phyloP scores from a whole-genome alignment of 225 moss, liverwort and hornwort species.

The Pseudisothecium myosuroides region DNA sequence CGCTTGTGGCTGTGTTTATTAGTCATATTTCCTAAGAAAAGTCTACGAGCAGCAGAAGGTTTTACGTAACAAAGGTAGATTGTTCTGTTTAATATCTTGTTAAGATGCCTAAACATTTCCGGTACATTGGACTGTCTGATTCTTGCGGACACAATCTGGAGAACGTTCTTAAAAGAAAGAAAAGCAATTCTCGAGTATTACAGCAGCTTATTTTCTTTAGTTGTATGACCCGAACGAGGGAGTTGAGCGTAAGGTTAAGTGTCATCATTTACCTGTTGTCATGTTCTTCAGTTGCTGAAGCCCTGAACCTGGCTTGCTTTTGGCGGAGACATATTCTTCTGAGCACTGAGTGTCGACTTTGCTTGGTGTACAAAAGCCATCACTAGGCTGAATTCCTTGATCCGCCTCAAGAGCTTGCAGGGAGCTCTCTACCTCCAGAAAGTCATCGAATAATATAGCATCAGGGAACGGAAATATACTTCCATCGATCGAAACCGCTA shows the following conservation, averaged over 20 bases:
- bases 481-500: slow-evolving; percentile 30
- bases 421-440: slow-evolving; percentile 53
- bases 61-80: not conserved
- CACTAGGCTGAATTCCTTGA: not conserved
- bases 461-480: slow-evolving; percentile 18
- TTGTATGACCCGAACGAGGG: not conserved
- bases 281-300: slow-evolving; percentile 24
- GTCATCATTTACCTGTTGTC: slow-evolving; percentile 11
- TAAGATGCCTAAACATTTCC: not conserved
- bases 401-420: slow-evolving; percentile 31
- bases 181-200: not conserved
- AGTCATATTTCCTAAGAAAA: not conserved
- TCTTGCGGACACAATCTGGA: not conserved
- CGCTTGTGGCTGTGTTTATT: not conserved
- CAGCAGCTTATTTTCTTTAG: not conserved
- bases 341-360: slow-evolving; percentile 12
- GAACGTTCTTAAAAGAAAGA: not conserved
- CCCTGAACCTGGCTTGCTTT: slow-evolving; percentile 8
- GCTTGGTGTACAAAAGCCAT: slow-evolving; percentile 14
- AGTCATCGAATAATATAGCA: slow-evolving; percentile 38
- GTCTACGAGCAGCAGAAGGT: not conserved
- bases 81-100: not conserved
- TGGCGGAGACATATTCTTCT: slow-evolving; percentile 7
- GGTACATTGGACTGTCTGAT: not conserved
- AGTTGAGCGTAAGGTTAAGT: not conserved